Conservation (phyloP, 257 asterid genomes). For the Agastache rugosa region DNA sequence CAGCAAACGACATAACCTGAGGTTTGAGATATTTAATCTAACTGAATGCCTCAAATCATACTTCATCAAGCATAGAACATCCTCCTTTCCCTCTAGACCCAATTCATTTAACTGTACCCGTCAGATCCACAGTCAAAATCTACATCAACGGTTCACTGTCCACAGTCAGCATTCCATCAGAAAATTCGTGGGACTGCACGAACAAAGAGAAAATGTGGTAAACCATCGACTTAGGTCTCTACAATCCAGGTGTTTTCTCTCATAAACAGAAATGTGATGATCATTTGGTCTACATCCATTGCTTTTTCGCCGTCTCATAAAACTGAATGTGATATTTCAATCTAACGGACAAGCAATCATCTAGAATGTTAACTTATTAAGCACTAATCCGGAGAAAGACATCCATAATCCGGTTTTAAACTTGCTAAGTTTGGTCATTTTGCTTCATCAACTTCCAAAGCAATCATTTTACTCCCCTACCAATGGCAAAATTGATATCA, state of each 20-base stretch:
- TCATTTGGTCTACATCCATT: background rate
- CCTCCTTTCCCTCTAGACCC: background rate
- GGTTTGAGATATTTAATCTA: background rate
- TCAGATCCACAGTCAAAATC: background rate
- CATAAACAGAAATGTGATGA: background rate
- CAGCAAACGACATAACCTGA: background rate
- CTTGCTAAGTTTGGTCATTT: background rate
- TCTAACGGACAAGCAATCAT: background rate
- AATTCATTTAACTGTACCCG: background rate
- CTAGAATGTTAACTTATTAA: background rate
- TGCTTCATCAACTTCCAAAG: background rate
- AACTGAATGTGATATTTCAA: background rate
- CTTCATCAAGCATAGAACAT: background rate
- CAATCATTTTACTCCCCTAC: background rate
- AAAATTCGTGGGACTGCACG: background rate
- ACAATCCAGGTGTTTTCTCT: background rate
- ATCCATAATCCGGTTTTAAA: background rate
- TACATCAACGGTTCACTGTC: background rate
- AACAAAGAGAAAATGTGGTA: background rate
- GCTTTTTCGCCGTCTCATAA: background rate
- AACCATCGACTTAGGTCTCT: background rate
- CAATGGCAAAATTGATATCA: background rate
- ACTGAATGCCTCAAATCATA: constrained; percentile 1
- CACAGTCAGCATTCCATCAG: background rate
- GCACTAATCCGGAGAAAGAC: background rate